Percentiles rank a stretch among this genome's conserved stretches.
phyloP scores from a whole-genome alignment of 495 filamentous ascomycete species.

The Aspergillus avenaceus region DNA sequence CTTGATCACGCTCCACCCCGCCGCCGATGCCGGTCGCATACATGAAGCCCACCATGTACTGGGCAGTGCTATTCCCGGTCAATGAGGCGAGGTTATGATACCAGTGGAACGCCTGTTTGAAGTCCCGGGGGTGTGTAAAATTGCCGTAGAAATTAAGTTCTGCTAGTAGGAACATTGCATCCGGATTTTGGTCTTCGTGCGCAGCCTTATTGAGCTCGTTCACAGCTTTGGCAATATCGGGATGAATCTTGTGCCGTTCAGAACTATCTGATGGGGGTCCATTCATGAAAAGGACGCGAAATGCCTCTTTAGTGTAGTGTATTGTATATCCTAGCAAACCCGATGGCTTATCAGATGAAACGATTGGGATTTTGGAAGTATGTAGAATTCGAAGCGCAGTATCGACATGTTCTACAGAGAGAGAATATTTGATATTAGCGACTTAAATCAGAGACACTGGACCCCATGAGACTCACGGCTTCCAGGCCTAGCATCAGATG shows the following conservation, averaged over 20 bases:
- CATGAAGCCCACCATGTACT: slow-evolving; percentile 94
- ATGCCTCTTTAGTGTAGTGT: slow-evolving; percentile 45
- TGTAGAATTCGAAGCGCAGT: slow-evolving; percentile 33
- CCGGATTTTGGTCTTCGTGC: slow-evolving; percentile 63
- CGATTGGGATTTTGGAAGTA: slow-evolving; percentile 23
- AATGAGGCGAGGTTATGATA: slow-evolving; percentile 74
- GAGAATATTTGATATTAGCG: background rate
- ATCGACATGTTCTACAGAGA: slow-evolving; percentile 30
- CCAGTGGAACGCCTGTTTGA: slow-evolving; percentile 73
- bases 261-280: slow-evolving; percentile 27
- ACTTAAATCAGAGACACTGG: background rate
- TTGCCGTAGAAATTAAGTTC: slow-evolving; percentile 98
- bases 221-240: slow-evolving; percentile 52
- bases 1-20: slow-evolving; percentile 82
- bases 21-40: slow-evolving; percentile 89
- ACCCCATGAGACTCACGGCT: slow-evolving; percentile 28
- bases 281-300: slow-evolving; percentile 50
- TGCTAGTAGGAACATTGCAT: slow-evolving; percentile 86
- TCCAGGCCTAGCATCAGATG: slow-evolving; percentile 17
- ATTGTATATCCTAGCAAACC: slow-evolving; percentile 43
- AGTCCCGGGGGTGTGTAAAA: slow-evolving; percentile 81
- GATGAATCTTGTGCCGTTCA: slow-evolving; percentile 23
- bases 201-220: slow-evolving; percentile 72
- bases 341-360: slow-evolving; percentile 32
- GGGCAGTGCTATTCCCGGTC: slow-evolving; percentile 84